Base-by-base conservation (phyloP, 805 yeast genomes). In the Tetrapisispora taiwanensis region DNA sequence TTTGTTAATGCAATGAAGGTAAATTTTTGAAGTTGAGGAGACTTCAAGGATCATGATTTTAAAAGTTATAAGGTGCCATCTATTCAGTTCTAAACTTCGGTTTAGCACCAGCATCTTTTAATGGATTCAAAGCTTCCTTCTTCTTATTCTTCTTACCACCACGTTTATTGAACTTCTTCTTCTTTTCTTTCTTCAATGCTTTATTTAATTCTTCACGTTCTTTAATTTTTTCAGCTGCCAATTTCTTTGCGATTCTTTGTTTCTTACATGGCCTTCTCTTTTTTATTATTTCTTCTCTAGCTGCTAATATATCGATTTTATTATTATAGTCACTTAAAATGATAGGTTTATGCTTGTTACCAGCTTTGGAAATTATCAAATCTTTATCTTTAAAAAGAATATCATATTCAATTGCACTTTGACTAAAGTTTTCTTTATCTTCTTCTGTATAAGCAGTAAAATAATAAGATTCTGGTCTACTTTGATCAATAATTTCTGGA, bases 121-220 rank as follows among this genome's bases (percentile, higher is more conserved):
- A 48, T n/a, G 57, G 57, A 37, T 48, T 53, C 13, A 43, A 7
- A 10, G 46, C 30, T 39, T 42, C 42, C 41, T 50, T 50, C 48
- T 55, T 56, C 34, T 60, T 61, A 40, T 62, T 62, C 46, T 62
- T 61, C 42, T 61, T 62, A 20, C 68, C 68, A 44, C 68, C 68
- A 44, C 68, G 59, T 44, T 57, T 60, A 42, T 58, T 62, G 39
- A 62, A 60, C 45, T 52, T 57, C 51, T 63, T 63, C 48, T 63
- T 63, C 2, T 55, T 44, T 36, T 53, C 32, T 44, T 55, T 60
- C 44, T 50, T 61, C 9, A 59, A 41, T 44, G 54, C 56, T 20
- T 48, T 43, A 3, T 44, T 54, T 43, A 46, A 47, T 20, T 48
- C 48, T 37, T 51, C 51, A 40, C 68, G 59, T 36, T 52, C 58